Conservation (phyloP, 2,329 filamentous ascomycete genomes). For the Metarhizium humberi region DNA sequence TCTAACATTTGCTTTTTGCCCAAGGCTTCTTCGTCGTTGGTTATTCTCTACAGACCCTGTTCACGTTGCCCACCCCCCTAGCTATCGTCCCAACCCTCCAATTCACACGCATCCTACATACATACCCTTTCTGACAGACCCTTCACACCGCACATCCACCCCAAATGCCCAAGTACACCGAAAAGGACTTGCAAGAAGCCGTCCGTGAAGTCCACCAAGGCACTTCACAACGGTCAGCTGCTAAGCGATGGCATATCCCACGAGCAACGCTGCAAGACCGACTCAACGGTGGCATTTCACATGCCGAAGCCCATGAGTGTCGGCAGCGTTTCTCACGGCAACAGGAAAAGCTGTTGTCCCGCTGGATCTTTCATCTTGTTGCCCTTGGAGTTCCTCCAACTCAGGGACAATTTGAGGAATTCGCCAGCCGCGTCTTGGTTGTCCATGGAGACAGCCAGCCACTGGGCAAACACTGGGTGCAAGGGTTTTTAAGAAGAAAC, state of each 20-base stretch:
- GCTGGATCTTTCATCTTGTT: constrained; percentile 7
- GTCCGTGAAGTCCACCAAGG: constrained; percentile 10
- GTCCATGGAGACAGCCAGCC: constrained; percentile 7
- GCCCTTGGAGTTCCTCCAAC: constrained; percentile 8
- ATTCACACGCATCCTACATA: background rate
- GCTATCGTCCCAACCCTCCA: background rate
- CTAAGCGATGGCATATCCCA: constrained; percentile 9
- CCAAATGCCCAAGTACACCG: constrained; percentile 9
- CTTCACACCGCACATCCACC: background rate
- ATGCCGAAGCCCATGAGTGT: constrained; percentile 9
- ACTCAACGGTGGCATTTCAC: constrained; percentile 8
- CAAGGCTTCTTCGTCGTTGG: constrained; percentile 8
- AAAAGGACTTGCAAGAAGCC: constrained; percentile 9
- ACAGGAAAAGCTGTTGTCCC: constrained; percentile 8
- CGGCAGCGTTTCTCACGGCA: constrained; percentile 9
- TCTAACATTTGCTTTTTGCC: constrained; percentile 6
- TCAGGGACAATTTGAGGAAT: constrained; percentile 8
- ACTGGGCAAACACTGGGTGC: constrained; percentile 9
- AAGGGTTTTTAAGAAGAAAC: constrained; percentile 9
- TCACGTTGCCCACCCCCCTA: background rate
- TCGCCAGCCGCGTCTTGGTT: constrained; percentile 8
- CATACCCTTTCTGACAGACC: background rate
- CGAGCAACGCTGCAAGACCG: constrained; percentile 9
- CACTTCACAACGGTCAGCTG: constrained; percentile 8
- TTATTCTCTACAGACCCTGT: constrained; percentile 6